Conservation (phyloP, 2,329 filamentous ascomycete species). For the Parastagonospora nodorum region DNA sequence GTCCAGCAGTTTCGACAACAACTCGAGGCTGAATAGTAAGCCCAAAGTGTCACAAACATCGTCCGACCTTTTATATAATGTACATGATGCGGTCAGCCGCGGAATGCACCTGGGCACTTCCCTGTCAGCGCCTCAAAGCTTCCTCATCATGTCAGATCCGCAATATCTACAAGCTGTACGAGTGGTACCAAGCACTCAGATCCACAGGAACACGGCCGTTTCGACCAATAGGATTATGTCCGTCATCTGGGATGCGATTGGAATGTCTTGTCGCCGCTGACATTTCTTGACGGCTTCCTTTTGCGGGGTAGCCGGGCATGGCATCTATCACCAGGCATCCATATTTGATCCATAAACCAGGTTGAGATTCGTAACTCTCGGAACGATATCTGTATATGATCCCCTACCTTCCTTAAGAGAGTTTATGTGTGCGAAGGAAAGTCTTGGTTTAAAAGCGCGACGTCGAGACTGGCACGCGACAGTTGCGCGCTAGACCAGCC, state of each 20-base stretch:
- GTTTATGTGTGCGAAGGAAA: neutral
- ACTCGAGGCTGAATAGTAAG: neutral
- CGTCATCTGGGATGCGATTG: neutral
- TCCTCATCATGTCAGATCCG: neutral
- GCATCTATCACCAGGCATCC: neutral
- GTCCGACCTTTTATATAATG: neutral
- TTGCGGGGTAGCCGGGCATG: slow-evolving; percentile 2
- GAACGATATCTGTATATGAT: neutral
- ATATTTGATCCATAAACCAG: slow-evolving; percentile 1
- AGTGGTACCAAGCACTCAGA: slow-evolving; percentile 6
- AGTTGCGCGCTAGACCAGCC: slow-evolving; percentile 1
- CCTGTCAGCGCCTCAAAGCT: neutral
- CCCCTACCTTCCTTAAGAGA: neutral
- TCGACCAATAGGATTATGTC: neutral
- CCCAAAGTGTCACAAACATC: neutral
- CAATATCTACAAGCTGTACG: slow-evolving; percentile 1
- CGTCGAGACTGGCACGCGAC: neutral
- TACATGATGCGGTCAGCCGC: neutral
- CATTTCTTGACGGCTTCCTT: slow-evolving; percentile 12
- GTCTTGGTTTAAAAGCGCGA: neutral
- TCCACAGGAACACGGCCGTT: neutral
- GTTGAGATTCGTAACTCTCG: neutral
- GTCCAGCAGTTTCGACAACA: neutral
- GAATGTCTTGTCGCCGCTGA: slow-evolving; percentile 3
- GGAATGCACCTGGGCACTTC: neutral